Evolutionary conservation across 169 alveolate species (phyloP), one percentile per base, ranked within the genome.

Genomic region (Plasmodium billcollinsi): DNA sequence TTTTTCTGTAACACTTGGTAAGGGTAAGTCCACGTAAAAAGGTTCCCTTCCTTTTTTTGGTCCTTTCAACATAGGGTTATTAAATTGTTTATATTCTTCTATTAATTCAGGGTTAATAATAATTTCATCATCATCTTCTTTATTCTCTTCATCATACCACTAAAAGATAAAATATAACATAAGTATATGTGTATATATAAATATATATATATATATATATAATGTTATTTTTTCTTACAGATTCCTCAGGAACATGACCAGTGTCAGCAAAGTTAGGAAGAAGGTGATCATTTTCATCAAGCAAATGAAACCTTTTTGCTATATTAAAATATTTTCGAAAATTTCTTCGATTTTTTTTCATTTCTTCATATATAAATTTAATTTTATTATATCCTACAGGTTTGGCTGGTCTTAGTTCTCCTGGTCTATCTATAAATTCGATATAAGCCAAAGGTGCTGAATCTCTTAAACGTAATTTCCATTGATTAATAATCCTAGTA

Each of bases 361-460:
- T 93, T 49, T 93, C 88, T n/a, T 83, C 72, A 80, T 89, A 92
- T 45, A 94, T 74, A 29, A 90, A 78, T 33, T 67, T 78, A 52
- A 94, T 70, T 67, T 93, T 66, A n/a, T 74, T 89, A 39, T 65
- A 43, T 11, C 98, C 98, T 8, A 95, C 97, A 3, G 98, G 98
- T 45, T 90, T 91, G 0, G 97, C 97, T 14, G 98, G 98, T n/a
- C 96, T 86, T 43, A 93, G 43, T 91, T 96, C 98, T 3, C 95
- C 96, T 0, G 97, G 96, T 15, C 98, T 61, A 65, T 96, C 97
- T 14, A 96, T 95, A 71, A 93, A 95, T 72, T 96, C 98, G 29
- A 96, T 78, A 75, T 86, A 96, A 59, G 97, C 98, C 97, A 95
- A 93, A 2, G 97, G 96, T 3, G 97, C 95, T 5, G 96, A 94